A percentile compares a stretch with the other conserved stretches of the same genome.
phyloP scores from a whole-genome alignment of 305 asterid species.

The Solanum chacoense region DNA sequence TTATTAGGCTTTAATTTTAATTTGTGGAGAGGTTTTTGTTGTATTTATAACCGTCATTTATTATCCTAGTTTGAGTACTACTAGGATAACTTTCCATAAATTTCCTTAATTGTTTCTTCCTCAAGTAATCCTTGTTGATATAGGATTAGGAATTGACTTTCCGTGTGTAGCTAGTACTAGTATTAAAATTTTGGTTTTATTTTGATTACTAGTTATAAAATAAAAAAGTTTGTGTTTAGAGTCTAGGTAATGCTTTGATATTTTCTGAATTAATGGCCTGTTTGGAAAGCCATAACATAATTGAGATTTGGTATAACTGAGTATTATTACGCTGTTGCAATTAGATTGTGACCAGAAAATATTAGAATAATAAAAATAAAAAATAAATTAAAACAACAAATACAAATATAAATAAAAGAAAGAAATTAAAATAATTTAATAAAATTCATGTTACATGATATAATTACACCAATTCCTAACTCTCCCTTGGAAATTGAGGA shows the following conservation, averaged over 20 bases:
- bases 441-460: neutral
- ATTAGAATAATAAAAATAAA: too few relatives aligned
- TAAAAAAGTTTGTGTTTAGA: neutral
- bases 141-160: neutral
- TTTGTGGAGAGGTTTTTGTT: neutral
- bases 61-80: neutral
- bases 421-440: too few relatives aligned
- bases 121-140: neutral
- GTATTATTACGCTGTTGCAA: accelerated
- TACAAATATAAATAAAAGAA: too few relatives aligned
- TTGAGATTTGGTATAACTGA: neutral
- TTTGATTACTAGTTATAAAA: neutral
- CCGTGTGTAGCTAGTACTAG: neutral
- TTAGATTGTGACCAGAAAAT: neutral
- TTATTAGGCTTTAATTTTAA: neutral
- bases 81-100: neutral
- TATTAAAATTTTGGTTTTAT: neutral
- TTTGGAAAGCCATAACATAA: neutral
- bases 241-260: neutral
- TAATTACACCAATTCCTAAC: too few relatives aligned
- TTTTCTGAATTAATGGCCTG: neutral
- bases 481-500: neutral
- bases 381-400: too few relatives aligned
- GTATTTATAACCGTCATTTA: neutral
- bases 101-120: neutral